Conservation (phyloP, 2,329 filamentous ascomycete genomes). For the Aspergillus hortae region DNA sequence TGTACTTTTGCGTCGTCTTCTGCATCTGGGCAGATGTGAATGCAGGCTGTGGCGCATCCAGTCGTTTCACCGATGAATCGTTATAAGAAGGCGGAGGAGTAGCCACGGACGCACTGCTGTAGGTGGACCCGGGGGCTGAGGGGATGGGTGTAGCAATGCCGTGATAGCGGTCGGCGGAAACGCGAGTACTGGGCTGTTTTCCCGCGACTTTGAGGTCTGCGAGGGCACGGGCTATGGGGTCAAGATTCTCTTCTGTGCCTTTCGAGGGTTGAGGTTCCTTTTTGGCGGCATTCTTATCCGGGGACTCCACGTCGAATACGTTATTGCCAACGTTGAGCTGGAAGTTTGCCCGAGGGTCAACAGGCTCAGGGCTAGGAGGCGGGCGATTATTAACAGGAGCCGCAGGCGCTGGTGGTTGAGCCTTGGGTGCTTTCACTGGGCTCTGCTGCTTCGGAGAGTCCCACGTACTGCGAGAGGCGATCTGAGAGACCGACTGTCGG, state of each 20-base stretch:
- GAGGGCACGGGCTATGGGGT: slow-evolving; percentile 88
- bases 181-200: slow-evolving; percentile 76
- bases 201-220: slow-evolving; percentile 85
- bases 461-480: slow-evolving; percentile 52
- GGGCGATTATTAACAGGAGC: slow-evolving; percentile 18
- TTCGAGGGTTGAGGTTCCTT: slow-evolving; percentile 36
- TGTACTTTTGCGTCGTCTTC: slow-evolving; percentile 85
- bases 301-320: slow-evolving; percentile 85
- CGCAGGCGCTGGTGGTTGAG: slow-evolving; percentile 6
- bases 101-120: slow-evolving; percentile 28
- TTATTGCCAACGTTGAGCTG: slow-evolving; percentile 95
- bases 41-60: slow-evolving; percentile 86
- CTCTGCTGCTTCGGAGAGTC: slow-evolving; percentile 43
- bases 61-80: slow-evolving; percentile 65
- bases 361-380: slow-evolving; percentile 72
- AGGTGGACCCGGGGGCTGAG: slow-evolving; percentile 37
- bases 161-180: slow-evolving; percentile 93
- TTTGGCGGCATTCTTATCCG: slow-evolving; percentile 58
- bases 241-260: slow-evolving; percentile 59
- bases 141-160: slow-evolving; percentile 82
- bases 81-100: slow-evolving; percentile 89
- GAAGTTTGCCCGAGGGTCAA: slow-evolving; percentile 87
- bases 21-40: slow-evolving; percentile 95
- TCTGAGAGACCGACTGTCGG: slow-evolving; percentile 34
- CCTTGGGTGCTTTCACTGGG: slow-evolving; percentile 40